These are phyloP conservation scores for Nepenthes mirabilis DNA, from an alignment of 148 eudicot genomes.

Conservation along the genomic window DNA sequence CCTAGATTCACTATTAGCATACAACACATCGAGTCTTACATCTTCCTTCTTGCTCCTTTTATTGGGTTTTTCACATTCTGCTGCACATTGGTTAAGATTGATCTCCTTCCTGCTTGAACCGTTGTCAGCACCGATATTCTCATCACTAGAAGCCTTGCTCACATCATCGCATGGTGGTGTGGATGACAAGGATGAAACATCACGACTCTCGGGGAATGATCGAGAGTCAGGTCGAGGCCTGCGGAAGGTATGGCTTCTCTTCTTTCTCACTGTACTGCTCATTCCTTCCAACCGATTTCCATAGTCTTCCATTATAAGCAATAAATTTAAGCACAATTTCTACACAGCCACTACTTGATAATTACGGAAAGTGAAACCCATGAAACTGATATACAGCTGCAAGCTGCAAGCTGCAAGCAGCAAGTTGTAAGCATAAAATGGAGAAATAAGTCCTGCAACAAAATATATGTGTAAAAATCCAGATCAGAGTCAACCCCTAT, in stretches of 20 bases:
- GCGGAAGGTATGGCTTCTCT: constrained; percentile 52
- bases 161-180: constrained; percentile 60
- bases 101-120: constrained; percentile 50
- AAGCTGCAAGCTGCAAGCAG: not conserved
- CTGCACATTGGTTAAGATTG: constrained; percentile 57
- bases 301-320: constrained; percentile 52
- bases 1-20: constrained; percentile 17
- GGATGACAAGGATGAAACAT: constrained; percentile 38
- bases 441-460: no score
- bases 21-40: constrained; percentile 26
- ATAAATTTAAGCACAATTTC: not conserved
- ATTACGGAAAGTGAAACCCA: not conserved
- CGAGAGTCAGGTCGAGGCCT: constrained; percentile 53
- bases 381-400: not conserved
- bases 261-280: constrained; percentile 37
- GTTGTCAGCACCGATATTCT: constrained; percentile 35
- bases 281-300: constrained; percentile 33
- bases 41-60: constrained; percentile 37
- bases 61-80: constrained; percentile 28
- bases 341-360: not conserved
- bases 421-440: no score
- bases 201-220: constrained; percentile 25
- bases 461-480: no score
- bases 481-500: no score
- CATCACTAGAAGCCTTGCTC: constrained; percentile 60